Evolutionary conservation across 2,329 filamentous ascomycete genomes (phyloP).

Genomic region (Elsinoe fawcettii): DNA sequence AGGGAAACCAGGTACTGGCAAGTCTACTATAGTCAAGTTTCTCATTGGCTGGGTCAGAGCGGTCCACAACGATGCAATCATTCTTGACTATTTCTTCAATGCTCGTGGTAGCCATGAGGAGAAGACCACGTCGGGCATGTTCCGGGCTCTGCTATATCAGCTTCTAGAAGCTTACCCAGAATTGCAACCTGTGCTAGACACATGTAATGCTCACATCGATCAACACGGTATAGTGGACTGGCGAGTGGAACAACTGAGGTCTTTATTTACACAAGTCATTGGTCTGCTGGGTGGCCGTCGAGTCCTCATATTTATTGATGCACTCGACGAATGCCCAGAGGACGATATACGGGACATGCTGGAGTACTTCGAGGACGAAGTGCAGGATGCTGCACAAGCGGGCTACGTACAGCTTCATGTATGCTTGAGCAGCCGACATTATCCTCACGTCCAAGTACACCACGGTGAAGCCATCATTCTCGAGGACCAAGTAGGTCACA

Average conservation of each 20-base stretch:
- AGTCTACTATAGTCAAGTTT: constrained; percentile 19
- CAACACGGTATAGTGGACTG: constrained; percentile 16
- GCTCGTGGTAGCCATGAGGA: constrained; percentile 11
- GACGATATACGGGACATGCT: constrained; percentile 39
- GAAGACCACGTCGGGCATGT: constrained; percentile 6
- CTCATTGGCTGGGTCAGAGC: not conserved
- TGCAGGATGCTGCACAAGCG: constrained; percentile 27
- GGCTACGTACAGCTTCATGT: constrained; percentile 24
- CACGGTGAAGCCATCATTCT: constrained; percentile 28
- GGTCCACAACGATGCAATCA: not conserved
- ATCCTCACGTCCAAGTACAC: constrained; percentile 36
- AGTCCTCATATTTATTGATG: constrained; percentile 32
- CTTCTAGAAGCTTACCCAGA: not conserved
- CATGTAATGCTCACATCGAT: constrained; percentile 16
- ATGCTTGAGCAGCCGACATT: constrained; percentile 44
- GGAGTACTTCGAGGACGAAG: constrained; percentile 33
- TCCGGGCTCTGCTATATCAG: constrained; percentile 12
- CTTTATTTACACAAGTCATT: constrained; percentile 25
- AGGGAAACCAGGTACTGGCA: constrained; percentile 19
- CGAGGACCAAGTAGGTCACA: constrained; percentile 32
- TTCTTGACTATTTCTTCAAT: constrained; percentile 14
- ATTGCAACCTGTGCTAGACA: constrained; percentile 25
- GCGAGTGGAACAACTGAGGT: constrained; percentile 21
- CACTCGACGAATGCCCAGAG: constrained; percentile 45
- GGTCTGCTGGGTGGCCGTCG: constrained; percentile 21